phyloP scores from a whole-genome alignment of 2,329 filamentous ascomycete species.

The Sphaerulina musiva region DNA sequence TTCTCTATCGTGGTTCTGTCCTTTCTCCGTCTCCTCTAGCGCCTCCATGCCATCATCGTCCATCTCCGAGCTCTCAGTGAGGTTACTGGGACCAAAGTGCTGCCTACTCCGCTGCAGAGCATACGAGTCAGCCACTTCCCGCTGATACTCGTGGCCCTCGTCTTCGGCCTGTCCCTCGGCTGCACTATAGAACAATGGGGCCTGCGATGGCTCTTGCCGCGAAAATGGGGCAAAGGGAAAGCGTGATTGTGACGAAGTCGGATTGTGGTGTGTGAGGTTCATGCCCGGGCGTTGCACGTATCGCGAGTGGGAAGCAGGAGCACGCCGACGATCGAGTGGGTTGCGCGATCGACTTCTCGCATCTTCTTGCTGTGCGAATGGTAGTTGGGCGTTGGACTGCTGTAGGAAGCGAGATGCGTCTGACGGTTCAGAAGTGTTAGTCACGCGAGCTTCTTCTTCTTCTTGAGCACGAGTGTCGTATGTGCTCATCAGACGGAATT shows the following conservation, averaged over 20 bases:
- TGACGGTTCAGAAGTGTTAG: slow-evolving; percentile 41
- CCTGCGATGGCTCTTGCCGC: slow-evolving; percentile 58
- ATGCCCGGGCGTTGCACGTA: slow-evolving; percentile 45
- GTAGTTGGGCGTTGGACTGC: slow-evolving; percentile 88
- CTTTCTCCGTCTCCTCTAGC: slow-evolving; percentile 37
- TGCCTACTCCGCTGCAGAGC: slow-evolving; percentile 83
- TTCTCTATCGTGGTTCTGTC: slow-evolving; percentile 35
- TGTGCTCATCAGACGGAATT: slow-evolving; percentile 29
- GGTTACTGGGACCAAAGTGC: slow-evolving; percentile 74
- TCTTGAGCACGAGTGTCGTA: slow-evolving; percentile 9
- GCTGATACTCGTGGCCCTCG: slow-evolving; percentile 43
- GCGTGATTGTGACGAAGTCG: slow-evolving; percentile 61
- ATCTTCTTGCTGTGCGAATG: slow-evolving; percentile 51
- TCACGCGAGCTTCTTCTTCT: slow-evolving; percentile 36
- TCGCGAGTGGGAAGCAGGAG: slow-evolving; percentile 39
- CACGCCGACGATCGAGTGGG: slow-evolving; percentile 43
- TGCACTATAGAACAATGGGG: slow-evolving; percentile 89
- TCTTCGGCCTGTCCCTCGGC: slow-evolving; percentile 82
- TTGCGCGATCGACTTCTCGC: slow-evolving; percentile 39
- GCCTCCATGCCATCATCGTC: slow-evolving; percentile 55
- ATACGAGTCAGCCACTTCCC: slow-evolving; percentile 90
- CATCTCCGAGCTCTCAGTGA: slow-evolving; percentile 79
- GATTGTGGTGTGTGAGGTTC: slow-evolving; percentile 67
- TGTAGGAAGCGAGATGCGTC: slow-evolving; percentile 95
- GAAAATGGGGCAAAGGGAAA: slow-evolving; percentile 77